phyloP scores from a whole-genome alignment of 2,329 filamentous ascomycete genomes.

The Scedosporium minutisporum region DNA sequence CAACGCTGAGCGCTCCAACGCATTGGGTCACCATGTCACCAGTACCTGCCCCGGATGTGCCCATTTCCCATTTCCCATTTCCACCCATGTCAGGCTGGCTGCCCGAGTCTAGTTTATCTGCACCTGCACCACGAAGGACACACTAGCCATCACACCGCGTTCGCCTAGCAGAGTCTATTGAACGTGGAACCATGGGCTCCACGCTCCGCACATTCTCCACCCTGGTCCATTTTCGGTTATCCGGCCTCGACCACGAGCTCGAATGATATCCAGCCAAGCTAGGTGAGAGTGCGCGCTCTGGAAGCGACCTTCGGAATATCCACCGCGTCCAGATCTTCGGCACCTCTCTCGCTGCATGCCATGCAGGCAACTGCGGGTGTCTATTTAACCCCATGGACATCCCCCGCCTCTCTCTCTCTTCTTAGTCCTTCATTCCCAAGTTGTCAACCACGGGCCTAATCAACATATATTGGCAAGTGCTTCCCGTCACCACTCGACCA shows the following conservation, averaged over 20 bases:
- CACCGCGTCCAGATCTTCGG: too few relatives aligned
- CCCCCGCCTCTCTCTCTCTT: background rate
- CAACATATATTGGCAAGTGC: background rate
- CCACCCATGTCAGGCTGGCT: background rate
- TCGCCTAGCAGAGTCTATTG: background rate
- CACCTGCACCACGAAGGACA: background rate
- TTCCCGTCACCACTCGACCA: too few relatives aligned
- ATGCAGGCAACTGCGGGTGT: background rate
- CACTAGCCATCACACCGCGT: background rate
- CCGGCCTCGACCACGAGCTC: background rate
- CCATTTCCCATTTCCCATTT: too few relatives aligned
- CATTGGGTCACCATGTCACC: too few relatives aligned
- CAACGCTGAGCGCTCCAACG: too few relatives aligned
- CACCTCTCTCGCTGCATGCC: background rate
- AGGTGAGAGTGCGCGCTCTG: too few relatives aligned
- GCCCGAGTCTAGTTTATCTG: background rate
- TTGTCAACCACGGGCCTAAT: background rate
- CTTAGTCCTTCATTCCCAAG: background rate
- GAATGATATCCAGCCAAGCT: background rate
- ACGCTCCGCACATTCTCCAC: background rate
- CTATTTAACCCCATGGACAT: background rate
- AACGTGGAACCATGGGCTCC: background rate
- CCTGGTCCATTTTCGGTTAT: background rate
- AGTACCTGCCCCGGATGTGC: too few relatives aligned
- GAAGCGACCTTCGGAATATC: too few relatives aligned